phyloP scores from a whole-genome alignment of 2,329 filamentous ascomycete genomes.

The Fusarium begoniae region DNA sequence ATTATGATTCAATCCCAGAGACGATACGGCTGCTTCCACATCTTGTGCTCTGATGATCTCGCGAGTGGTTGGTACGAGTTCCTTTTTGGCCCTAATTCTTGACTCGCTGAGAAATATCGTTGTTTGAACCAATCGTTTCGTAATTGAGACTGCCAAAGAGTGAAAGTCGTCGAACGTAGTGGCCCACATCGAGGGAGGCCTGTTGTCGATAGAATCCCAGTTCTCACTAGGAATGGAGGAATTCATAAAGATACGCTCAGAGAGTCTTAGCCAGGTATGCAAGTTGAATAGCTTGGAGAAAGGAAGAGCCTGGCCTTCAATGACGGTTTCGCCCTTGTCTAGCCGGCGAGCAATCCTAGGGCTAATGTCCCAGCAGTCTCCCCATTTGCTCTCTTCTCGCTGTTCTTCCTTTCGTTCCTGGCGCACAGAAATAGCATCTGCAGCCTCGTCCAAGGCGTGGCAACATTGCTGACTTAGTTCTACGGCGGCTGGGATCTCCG shows the following conservation, averaged over 20 bases:
- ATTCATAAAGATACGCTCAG: conserved; percentile 80
- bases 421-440: conserved; percentile 69
- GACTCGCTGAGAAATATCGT: conserved; percentile 76
- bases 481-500: conserved; percentile 74
- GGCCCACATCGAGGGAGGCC: conserved; percentile 74
- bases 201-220: conserved; percentile 70
- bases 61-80: conserved; percentile 42
- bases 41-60: conserved; percentile 54
- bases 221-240: conserved; percentile 67
- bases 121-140: conserved; percentile 74
- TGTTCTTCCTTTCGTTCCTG: conserved; percentile 71
- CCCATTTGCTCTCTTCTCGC: conserved; percentile 69
- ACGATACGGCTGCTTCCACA: conserved; percentile 59
- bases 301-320: conserved; percentile 48
- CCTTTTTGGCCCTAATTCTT: conserved; percentile 65
- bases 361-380: conserved; percentile 72
- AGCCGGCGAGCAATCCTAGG: conserved; percentile 47
- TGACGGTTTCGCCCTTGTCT: conserved; percentile 35
- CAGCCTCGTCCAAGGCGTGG: conserved; percentile 71
- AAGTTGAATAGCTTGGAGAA: conserved; percentile 68
- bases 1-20: conserved; percentile 54
- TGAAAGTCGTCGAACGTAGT: conserved; percentile 83
- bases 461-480: conserved; percentile 76
- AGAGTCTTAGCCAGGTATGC: conserved; percentile 69
- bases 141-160: conserved; percentile 72